Evolutionary conservation across 176 grass and related monocot species (phyloP).

Genomic region (Pharus latifolius): DNA sequence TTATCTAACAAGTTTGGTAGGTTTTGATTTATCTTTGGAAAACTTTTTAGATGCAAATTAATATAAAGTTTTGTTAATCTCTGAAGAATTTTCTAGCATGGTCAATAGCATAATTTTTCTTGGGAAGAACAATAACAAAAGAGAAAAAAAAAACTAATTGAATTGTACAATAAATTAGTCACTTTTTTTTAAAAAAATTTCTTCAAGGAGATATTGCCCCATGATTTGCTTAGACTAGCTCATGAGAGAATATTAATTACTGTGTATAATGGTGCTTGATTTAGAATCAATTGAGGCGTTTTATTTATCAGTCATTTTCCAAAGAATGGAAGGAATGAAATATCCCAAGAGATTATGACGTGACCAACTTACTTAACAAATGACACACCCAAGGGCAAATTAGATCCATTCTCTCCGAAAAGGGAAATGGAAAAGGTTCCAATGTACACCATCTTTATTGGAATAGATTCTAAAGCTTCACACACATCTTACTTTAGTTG

Average conservation of each 20-base stretch:
- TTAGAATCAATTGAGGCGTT: neutral
- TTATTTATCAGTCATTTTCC: slow-evolving; percentile 10
- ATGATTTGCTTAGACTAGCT: too few relatives aligned
- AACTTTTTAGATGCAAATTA: neutral
- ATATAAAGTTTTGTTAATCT: too few relatives aligned
- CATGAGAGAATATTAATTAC: too few relatives aligned
- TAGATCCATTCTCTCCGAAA: slow-evolving; percentile 8
- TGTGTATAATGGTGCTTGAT: neutral
- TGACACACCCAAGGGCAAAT: slow-evolving; percentile 24
- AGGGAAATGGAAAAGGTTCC: neutral
- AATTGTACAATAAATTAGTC: too few relatives aligned
- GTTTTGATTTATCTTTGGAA: neutral
- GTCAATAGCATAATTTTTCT: too few relatives aligned
- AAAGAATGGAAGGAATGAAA: neutral
- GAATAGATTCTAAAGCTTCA: slow-evolving; percentile 26
- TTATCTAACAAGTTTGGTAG: neutral
- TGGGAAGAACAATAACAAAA: too few relatives aligned
- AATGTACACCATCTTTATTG: neutral
- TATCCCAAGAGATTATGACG: neutral
- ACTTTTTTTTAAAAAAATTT: too few relatives aligned
- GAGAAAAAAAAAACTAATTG: too few relatives aligned
- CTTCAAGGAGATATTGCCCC: too few relatives aligned
- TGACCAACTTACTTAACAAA: slow-evolving; percentile 1
- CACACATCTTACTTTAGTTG: slow-evolving; percentile 8
- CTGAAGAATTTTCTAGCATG: neutral